Evolutionary conservation across 306 rosid genomes (phyloP), one percentile per base, ranked within the genome.

Genomic region (Sechiopsis laciniata): DNA sequence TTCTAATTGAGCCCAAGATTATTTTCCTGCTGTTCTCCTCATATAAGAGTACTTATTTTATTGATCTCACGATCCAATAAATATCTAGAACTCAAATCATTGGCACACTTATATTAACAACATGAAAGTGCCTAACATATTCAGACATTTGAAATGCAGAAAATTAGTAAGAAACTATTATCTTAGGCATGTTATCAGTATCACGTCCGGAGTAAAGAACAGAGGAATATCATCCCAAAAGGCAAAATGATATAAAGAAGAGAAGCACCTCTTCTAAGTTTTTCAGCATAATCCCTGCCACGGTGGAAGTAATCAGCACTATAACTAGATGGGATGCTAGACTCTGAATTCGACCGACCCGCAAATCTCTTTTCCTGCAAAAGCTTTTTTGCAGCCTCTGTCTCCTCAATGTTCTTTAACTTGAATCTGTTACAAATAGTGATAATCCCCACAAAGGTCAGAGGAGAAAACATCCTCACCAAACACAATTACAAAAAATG

Each of bases 301-400:
- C 99, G 99, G 80, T 94, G 99, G 82, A 94, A 94, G 86, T 91
- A 94, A 80, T 89, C 99, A 22, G 97, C 99, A 63, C 97, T 94
- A 66, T 87, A 94, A 81, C 99, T 94, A 12, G 97, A 77, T 19
- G 99, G 99, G 61, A 94, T 89, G 87, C 85, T 91, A 78, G 83
- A 74, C 60, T 94, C 99, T 76, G 99, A 86, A 76, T 91, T 94
- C 8, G 88, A 45, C 70, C 88, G 87, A 76, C 95, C 95, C 71
- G 80, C 82, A 60, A 94, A 97, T 68, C 96, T 89, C 89, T 88
- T 94, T 82, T 94, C 99, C 79, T 91, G 99, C 63, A 94, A 82
- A 82, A 89, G 81, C 85, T 94, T 94, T 77, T 94, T 94, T 32
- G 97, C 97, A 72, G 99, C 97, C 87, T 91, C 97, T 6, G 99